These are phyloP conservation scores for Ogataea methylovora DNA, from an alignment of 805 yeast species.

Conservation along the genomic window DNA sequence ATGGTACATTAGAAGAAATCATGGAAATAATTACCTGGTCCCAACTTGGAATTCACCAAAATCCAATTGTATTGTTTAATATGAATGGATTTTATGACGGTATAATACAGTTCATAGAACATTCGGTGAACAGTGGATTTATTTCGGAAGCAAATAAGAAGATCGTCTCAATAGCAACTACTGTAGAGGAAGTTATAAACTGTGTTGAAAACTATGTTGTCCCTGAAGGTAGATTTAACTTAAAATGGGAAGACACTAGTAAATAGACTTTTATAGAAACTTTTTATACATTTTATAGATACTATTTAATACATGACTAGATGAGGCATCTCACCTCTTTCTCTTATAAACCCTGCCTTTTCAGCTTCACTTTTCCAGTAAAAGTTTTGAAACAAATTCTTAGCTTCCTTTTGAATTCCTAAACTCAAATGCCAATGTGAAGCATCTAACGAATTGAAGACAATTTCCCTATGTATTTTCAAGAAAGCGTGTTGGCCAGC, in stretches of 20 bases:
- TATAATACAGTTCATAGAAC: slow-evolving; percentile 51
- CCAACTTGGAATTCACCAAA: slow-evolving; percentile 77
- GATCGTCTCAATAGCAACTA: slow-evolving; percentile 60
- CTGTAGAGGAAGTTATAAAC: slow-evolving; percentile 60
- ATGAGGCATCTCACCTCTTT: too few species aligned
- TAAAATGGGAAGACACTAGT: slow-evolving; percentile 47
- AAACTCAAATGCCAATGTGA: slow-evolving; percentile 1
- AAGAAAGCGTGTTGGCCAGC: not conserved
- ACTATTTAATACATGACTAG: too few species aligned
- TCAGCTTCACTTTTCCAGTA: too few species aligned
- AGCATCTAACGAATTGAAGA: not conserved
- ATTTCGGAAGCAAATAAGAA: slow-evolving; percentile 58
- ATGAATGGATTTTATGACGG: slow-evolving; percentile 75
- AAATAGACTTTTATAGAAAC: not conserved
- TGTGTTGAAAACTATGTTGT: slow-evolving; percentile 51
- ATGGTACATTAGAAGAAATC: slow-evolving; percentile 82
- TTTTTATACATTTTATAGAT: too few species aligned
- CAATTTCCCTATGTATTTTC: not conserved
- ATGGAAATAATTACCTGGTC: slow-evolving; percentile 90
- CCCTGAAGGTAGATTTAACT: slow-evolving; percentile 67
- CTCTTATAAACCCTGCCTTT: too few species aligned
- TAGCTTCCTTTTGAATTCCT: not conserved
- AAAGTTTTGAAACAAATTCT: not conserved
- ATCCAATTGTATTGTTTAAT: slow-evolving; percentile 74
- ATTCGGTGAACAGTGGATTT: slow-evolving; percentile 58